Conservation (phyloP, 306 rosid genomes). For the Prunus mira region DNA sequence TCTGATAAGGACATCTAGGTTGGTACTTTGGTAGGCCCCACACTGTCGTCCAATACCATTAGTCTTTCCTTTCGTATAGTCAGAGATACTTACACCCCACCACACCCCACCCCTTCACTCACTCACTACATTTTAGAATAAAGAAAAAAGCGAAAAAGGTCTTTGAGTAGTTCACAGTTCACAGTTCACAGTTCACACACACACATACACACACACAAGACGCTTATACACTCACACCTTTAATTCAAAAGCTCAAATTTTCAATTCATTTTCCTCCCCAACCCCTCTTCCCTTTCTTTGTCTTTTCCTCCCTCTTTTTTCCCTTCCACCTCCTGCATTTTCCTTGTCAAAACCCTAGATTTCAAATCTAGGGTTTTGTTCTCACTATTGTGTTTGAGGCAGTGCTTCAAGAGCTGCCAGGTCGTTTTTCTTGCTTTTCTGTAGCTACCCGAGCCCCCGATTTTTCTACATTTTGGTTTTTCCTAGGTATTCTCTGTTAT, state of each 20-base stretch:
- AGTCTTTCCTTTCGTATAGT: slow-evolving; percentile 15
- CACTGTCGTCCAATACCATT: slow-evolving; percentile 24
- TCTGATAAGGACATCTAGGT: slow-evolving; percentile 28
- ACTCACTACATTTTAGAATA: slow-evolving; percentile 14
- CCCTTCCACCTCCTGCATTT: slow-evolving; percentile 46
- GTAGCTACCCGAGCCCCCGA: slow-evolving; percentile 21
- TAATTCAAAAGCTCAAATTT: slow-evolving; percentile 42
- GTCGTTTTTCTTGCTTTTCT: slow-evolving; percentile 18
- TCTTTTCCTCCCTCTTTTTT: slow-evolving; percentile 22
- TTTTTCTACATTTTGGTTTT: slow-evolving; percentile 43
- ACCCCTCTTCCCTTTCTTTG: slow-evolving; percentile 9
- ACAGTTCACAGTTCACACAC: slow-evolving; percentile 6
- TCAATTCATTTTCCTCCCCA: slow-evolving; percentile 33
- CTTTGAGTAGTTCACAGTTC: slow-evolving; percentile 21
- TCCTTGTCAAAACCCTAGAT: slow-evolving; percentile 72
- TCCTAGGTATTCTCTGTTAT: slow-evolving; percentile 13
- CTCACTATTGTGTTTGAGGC: slow-evolving; percentile 26
- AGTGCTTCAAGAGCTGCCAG: slow-evolving; percentile 20
- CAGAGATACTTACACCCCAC: slow-evolving; percentile 27
- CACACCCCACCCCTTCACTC: background rate
- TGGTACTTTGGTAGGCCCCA: slow-evolving; percentile 41
- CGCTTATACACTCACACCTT: slow-evolving; percentile 10
- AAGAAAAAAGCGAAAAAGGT: slow-evolving; percentile 8
- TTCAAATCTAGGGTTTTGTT: slow-evolving; percentile 80
- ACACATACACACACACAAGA: too few relatives aligned